Evolutionary conservation across 768 basidiomycete genomes (phyloP), one percentile per base, ranked within the genome.

Genomic region (Sarcomyxa edulis): DNA sequence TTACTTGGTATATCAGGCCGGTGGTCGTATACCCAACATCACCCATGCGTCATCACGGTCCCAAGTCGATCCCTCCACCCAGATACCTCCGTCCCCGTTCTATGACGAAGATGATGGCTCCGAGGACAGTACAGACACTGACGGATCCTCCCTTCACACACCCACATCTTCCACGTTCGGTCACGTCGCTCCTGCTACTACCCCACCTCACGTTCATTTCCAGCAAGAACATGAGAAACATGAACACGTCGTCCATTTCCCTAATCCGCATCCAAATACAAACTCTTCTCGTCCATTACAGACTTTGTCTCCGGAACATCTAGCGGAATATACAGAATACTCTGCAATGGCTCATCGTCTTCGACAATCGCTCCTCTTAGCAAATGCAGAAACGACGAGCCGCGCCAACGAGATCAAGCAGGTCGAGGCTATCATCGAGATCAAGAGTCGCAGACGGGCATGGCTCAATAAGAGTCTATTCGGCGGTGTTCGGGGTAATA

Each of bases 401-500:
- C 59, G 56, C 32, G 62, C 57, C 34, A 64, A 57, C 42, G 72
- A 64, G 48, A 52, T 62, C 23, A 54, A 54, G 26, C 64, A 61
- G 16, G 69, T 65, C 25, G 62, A 66, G 19, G 55, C 60, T 11
- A 55, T 75, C 5, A 61, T 85, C 16, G 80, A 81, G 53, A 65
- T 74, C 27, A 72, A 71, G 45, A 72, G 75, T 23, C 67, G 74
- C 26, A 68, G 84, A 21, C 66, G 81, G 7, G 84, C 84, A 6
- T 87, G 84, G 84, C 65, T 75, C 38, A 75, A 74, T 44, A 63
- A 70, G 24, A 66, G 68, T 14, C 64, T 73, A 2, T 30, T 44
- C 24, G 51, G 68, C 34, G 58, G 60, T 35, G 32, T 32, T 5
- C 35, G 40, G 3, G 35, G 43, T n/a, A 35, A 40, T 21, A 51